These are phyloP conservation scores for Neophaeococcomyces aloes DNA, from an alignment of 2,329 filamentous ascomycete species.

Conservation along the genomic window DNA sequence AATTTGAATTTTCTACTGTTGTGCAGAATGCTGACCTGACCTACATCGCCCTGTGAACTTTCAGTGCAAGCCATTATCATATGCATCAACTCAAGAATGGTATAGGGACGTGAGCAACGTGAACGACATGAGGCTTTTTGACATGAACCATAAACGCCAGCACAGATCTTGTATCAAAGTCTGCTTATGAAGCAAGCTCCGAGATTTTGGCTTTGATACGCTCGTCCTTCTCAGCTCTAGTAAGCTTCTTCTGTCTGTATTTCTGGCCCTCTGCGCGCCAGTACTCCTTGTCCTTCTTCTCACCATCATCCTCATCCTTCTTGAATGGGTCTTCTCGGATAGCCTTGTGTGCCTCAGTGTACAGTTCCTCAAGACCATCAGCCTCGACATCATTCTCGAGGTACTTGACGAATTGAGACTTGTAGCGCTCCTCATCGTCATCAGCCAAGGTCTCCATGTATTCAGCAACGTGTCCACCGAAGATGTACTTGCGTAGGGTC, in stretches of 20 bases:
- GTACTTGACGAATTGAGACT: slow-evolving; percentile 96
- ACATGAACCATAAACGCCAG: slow-evolving; percentile 12
- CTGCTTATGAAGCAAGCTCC: slow-evolving; percentile 47
- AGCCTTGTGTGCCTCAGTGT: slow-evolving; percentile 84
- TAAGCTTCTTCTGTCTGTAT: slow-evolving; percentile 67
- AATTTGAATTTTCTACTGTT: too few species aligned
- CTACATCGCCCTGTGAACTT: too few species aligned
- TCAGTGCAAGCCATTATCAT: too few species aligned
- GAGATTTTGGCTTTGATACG: slow-evolving; percentile 86
- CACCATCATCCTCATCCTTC: slow-evolving; percentile 62
- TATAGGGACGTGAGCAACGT: too few species aligned
- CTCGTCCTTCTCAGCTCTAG: slow-evolving; percentile 70
- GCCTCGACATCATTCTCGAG: slow-evolving; percentile 94
- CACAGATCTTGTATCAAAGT: slow-evolving; percentile 19
- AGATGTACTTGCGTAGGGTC: slow-evolving; percentile 98
- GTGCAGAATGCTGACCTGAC: too few species aligned
- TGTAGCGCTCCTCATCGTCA: slow-evolving; percentile 99
- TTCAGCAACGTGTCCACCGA: slow-evolving; percentile 94
- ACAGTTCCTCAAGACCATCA: slow-evolving; percentile 92
- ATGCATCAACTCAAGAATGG: too few species aligned
- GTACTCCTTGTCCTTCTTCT: slow-evolving; percentile 96
- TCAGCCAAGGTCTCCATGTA: slow-evolving; percentile 99
- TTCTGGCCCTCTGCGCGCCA: slow-evolving; percentile 94
- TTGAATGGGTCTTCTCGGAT: slow-evolving; percentile 98
- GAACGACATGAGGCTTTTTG: too few species aligned